Base-by-base conservation (phyloP, 2,329 filamentous ascomycete species). In the Aspergillus spinulosporus region DNA sequence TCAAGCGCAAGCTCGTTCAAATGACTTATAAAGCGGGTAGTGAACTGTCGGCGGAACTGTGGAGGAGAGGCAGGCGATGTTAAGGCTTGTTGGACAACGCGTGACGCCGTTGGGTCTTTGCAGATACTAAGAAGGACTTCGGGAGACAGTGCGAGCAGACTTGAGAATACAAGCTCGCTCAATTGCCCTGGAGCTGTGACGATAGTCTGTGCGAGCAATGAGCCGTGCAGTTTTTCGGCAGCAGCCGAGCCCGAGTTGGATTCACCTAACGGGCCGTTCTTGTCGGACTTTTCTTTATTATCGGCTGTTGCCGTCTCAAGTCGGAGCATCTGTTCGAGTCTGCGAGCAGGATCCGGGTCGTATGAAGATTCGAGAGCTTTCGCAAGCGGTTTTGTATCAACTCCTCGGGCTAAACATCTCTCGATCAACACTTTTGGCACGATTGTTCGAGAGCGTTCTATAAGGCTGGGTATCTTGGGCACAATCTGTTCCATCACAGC, bases 391-490 rank as follows among this genome's bases (percentile, higher is more conserved):
- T 78, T 73, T 1, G 80, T 81, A 64, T 87, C 79, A 26, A 85
- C 78, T 3, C 78, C 78, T 55, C 93, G 86, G 7, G 87, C 85
- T 4, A 84, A 76, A 69, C 90, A 96, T 59, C 93, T 84, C 72
- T 97, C 91, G 59, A 97, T 88, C 3, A 97, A 77, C 0, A 87
- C 86, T 68, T 87, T 89, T 65, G 97, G 83, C 8, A 97, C 87
- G 54, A 88, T 87, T 59, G 89, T 89, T 44, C 93, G 84, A 39
- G 86, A 86, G 58, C 90, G 85, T 52, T 89, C 81, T 6, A 97
- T 82, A 6, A 97, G 80, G 49, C 83, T 83, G 0, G 85, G 81
- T 4, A 97, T 82, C 53, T 90, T 86, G 0, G 90, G 88, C 3
- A 87, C 72, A 54, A 96, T 88, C 65, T 86, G 81, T 48, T 86